Base-by-base conservation (phyloP, 106 monocot species). In the Chionographis japonica region DNA sequence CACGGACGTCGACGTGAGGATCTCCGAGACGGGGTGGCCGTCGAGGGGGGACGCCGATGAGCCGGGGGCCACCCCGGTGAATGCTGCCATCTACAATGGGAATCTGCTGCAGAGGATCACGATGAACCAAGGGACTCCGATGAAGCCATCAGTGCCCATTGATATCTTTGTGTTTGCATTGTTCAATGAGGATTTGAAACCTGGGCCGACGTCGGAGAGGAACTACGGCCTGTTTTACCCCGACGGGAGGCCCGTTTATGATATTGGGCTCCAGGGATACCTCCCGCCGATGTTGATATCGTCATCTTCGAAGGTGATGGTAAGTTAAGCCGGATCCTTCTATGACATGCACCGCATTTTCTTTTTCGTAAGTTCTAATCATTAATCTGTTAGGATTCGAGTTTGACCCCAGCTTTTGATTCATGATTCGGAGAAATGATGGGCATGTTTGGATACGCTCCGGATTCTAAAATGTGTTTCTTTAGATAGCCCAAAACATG, bases 21-120 rank as follows among this genome's bases (percentile, higher is more conserved):
- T 94, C 42, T 94, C 94, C 2, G 94, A 94, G 78, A 94, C 94
- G 0, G 94, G 94, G 8, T 94, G 94, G 94, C 94, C 94, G 8
- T 94, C 94, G 4, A 83, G 65, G 54, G 94, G 94, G 20, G 94
- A 94, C 58, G 49, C 74, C 3, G 88, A 85, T 27, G 94, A 94
- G 72, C 27, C 18, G 0, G 94, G 94, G 7, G 94, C 94, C 19
- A 90, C 77, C 16, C 80, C 85, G 1, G 76, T 83, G 70, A 78
- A 94, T 72, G 94, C 94, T 16, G 87, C 79, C 1, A 73, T 42
- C 2, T 94, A 90, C 60, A 87, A 90, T 56, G 84, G 90, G 15
- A 94, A 94, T 68, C 43, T 94, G 68, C 58, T 94, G 82, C 75
- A 65, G 74, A 83, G 87, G 65, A 81, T 90, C 19, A 75, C 74